Base-by-base conservation (phyloP, 176 grass and related monocot genomes). In the Oryza brachyantha region DNA sequence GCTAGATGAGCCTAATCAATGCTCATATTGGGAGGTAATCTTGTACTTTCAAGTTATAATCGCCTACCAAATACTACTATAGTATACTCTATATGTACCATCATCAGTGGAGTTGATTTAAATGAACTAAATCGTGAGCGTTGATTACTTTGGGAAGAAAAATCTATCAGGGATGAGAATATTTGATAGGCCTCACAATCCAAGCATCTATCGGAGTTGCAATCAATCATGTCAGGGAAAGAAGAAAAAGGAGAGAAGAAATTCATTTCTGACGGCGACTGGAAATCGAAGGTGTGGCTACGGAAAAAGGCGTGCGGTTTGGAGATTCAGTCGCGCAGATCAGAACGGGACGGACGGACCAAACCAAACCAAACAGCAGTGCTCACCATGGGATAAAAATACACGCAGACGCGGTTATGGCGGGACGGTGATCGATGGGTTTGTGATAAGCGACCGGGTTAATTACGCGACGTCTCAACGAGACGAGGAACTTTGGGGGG, bases 131-230 rank as follows among this genome's bases (percentile, higher is more conserved):
- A 37, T 52, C 75, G 59, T 8, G 26, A 21, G 8, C 46, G 2
- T 29, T 21, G 13, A 57, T 37, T 38, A 19, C 35, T 59, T 13
- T 8, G 48, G 6, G 21, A 35, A 57, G 73, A 61, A 76, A 66
- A 58, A 66, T 6, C 24, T 48, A 29, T 21, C 22, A 36, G 38
- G 3, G 61, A 61, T 11, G 46, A 59, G 70, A 68, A 81, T 80
- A 84, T 75, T 62, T 84, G 58, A 55, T 34, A 38, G 10, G 58
- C 57, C 57, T 82, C 64, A 28, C 78, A 26, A 25, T 74, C 75
- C 34, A 41, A 32, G 86, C 86, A 88, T 88, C 74, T 73, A 65
- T 66, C 48, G 74, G 10, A 9, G 86, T 88, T 29, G 74, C 80
- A 10, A 68, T 88, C 86, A 13, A 13, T 25, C 65, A 17, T 10